phyloP scores from a whole-genome alignment of 306 rosid species.

The Inga oerstediana region DNA sequence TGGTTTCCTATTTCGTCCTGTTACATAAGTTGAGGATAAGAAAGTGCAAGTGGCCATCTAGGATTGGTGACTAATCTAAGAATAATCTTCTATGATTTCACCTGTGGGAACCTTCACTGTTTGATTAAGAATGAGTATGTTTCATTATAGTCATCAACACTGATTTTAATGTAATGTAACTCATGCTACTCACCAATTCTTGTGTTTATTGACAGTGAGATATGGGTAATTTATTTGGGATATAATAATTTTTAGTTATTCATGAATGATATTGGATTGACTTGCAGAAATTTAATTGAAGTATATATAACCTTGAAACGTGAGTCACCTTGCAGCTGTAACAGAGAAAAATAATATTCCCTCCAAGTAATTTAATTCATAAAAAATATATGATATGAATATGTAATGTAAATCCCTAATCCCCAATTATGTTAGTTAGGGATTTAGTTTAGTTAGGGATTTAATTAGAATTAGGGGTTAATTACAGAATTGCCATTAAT shows the following conservation, averaged over 20 bases:
- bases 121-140: not conserved
- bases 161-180: not conserved
- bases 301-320: not conserved
- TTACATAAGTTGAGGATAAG: not conserved
- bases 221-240: not conserved
- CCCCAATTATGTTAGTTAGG: too few relatives aligned
- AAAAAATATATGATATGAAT: too few relatives aligned
- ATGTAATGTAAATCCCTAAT: too few relatives aligned
- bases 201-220: not conserved
- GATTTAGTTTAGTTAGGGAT: too few relatives aligned
- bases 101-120: not conserved
- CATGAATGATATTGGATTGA: not conserved
- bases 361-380: not conserved
- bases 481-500: too few relatives aligned
- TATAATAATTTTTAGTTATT: not conserved
- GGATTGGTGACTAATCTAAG: not conserved
- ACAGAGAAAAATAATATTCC: not conserved
- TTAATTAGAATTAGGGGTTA: too few relatives aligned
- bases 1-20: not conserved
- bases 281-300: not conserved
- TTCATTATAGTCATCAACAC: not conserved
- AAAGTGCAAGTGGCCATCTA: not conserved
- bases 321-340: not conserved
- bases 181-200: not conserved
- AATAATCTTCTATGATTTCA: not conserved